Conservation (phyloP, 495 filamentous ascomycete genomes). For the Penicillium cataractarum region DNA sequence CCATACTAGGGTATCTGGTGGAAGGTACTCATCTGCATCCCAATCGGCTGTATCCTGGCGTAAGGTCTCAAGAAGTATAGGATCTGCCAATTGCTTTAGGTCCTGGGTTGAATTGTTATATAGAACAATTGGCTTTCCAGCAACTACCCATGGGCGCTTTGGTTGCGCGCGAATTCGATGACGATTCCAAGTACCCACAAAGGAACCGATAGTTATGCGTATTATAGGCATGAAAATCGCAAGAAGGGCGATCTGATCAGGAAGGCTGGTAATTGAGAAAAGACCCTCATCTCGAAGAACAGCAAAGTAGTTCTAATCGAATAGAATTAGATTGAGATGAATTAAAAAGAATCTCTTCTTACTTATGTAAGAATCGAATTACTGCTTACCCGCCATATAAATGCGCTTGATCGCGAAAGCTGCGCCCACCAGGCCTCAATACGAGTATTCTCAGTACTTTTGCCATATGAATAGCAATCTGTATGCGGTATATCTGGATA, state of each 20-base stretch:
- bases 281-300: not conserved
- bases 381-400: not conserved
- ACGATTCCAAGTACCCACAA: not conserved
- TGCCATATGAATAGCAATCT: constrained; percentile 1
- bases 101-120: not conserved
- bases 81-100: not conserved
- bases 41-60: not conserved
- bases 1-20: not conserved
- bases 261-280: not conserved
- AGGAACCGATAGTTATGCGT: not conserved
- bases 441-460: constrained; percentile 1
- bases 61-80: not conserved
- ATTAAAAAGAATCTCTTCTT: not conserved
- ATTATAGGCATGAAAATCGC: not conserved
- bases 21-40: not conserved
- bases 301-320: not conserved
- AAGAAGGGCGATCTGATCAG: not conserved
- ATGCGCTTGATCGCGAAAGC: not conserved
- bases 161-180: not conserved
- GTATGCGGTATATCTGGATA: not conserved
- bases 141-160: not conserved
- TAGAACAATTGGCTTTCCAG: not conserved
- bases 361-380: not conserved
- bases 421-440: constrained; percentile 1
- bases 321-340: not conserved